Percentiles rank a stretch among this genome's conserved stretches.
Evolutionary conservation across 306 rosid species (phyloP).

Genomic region (Delonix regia): DNA sequence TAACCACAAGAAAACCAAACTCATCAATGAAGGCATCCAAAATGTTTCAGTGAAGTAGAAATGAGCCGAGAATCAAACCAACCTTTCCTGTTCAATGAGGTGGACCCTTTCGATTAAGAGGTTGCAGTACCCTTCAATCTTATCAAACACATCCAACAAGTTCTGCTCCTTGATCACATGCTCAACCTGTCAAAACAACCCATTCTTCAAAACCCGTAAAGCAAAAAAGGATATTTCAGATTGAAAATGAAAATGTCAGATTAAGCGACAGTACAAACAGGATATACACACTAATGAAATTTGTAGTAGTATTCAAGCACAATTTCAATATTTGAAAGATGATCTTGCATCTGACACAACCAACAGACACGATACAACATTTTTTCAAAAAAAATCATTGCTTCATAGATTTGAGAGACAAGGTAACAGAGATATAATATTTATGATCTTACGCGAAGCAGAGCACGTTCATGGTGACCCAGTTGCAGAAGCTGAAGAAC

Average conservation of each 20-base stretch:
- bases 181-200: conserved; percentile 58
- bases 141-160: conserved; percentile 70
- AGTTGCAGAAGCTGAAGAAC: conserved; percentile 71
- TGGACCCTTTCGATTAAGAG: conserved; percentile 73
- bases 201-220: background rate
- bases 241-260: background rate
- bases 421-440: background rate
- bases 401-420: background rate
- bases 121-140: conserved; percentile 72
- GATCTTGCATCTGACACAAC: too few species aligned
- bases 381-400: background rate
- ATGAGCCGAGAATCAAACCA: conserved; percentile 13
- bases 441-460: conserved; percentile 72
- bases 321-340: too few species aligned
- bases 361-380: too few species aligned
- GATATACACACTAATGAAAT: too few species aligned
- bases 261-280: too few species aligned
- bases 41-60: background rate
- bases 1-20: background rate
- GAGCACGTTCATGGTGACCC: conserved; percentile 78
- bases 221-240: background rate
- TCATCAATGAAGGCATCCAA: background rate
- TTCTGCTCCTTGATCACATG: conserved; percentile 84
- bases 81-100: conserved; percentile 85
- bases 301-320: too few species aligned